Evolutionary conservation across 148 eudicot species (phyloP).

Genomic region (Chenopodium berlandieri): DNA sequence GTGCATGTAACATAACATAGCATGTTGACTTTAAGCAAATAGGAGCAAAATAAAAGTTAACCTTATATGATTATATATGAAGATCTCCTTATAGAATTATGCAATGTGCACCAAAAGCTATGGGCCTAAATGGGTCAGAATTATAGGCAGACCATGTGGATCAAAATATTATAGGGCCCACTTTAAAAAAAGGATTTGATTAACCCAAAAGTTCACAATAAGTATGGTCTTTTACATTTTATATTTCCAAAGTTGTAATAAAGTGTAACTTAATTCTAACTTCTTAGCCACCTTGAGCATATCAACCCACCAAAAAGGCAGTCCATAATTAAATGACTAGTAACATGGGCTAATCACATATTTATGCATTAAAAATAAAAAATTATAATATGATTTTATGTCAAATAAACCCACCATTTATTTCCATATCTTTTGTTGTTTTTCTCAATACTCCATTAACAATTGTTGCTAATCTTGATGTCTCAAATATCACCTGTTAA

Average conservation of each 20-base stretch:
- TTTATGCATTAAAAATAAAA: not conserved
- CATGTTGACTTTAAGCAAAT: slow-evolving; percentile 20
- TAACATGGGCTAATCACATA: slow-evolving; percentile 3
- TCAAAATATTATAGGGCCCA: slow-evolving; percentile 55
- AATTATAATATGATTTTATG: not conserved
- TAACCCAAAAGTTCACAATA: slow-evolving; percentile 27
- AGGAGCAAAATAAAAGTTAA: slow-evolving; percentile 1
- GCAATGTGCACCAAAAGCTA: slow-evolving; percentile 21
- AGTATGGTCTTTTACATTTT: slow-evolving; percentile 21
- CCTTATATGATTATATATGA: slow-evolving; percentile 1
- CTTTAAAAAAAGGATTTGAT: slow-evolving; percentile 20
- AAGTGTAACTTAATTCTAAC: slow-evolving; percentile 15
- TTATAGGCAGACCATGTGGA: slow-evolving; percentile 77
- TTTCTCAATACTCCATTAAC: slow-evolving; percentile 97
- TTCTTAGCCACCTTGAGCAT: slow-evolving; percentile 39
- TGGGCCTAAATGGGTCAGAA: slow-evolving; percentile 58
- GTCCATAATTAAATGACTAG: slow-evolving; percentile 19
- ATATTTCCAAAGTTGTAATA: not conserved
- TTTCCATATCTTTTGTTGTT: slow-evolving; percentile 90
- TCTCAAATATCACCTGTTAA: slow-evolving; percentile 92
- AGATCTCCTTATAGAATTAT: slow-evolving; percentile 1
- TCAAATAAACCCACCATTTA: slow-evolving; percentile 62
- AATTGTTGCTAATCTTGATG: slow-evolving; percentile 92
- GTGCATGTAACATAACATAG: slow-evolving; percentile 3
- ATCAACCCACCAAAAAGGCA: slow-evolving; percentile 28